Evolutionary conservation across 257 asterid genomes (phyloP), one percentile per base, ranked within the genome.

Genomic region (Buddleja alternifolia): DNA sequence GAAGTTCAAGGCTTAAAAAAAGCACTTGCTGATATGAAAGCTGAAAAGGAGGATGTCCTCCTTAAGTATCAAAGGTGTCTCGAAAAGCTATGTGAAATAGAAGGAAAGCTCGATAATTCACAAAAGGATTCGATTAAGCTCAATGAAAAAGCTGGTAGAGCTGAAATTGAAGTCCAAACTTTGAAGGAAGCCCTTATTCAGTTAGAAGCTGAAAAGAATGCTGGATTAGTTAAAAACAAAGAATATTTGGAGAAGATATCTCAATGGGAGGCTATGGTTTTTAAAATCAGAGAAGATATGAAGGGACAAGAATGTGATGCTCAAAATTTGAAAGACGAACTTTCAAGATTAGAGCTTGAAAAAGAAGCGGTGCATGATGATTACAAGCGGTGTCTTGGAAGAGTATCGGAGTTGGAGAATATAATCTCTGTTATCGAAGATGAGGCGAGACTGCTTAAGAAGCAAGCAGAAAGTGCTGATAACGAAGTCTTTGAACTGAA

Each of bases 391-490:
- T 82, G 88, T 76, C 80, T 85, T 45, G 78, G 64, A 39, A 84
- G 76, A 68, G 83, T 88, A 63, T 81, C 88, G 10, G 81, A 75
- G 50, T 70, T 93, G 52, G 94, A 93, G 80, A 80, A 53, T 17
- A 54, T 76, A 71, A 60, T 93, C 65, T 72, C 78, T 11, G 47
- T 41, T 29, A 75, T 66, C 0, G 90, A 84, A 75, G 80, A 80
- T 19, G 83, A 89, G 66, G 85, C 80, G 7, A 64, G 47, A 17
- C 25, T 75, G 61, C 77, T 82, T 50, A 84, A 76, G 83, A 63
- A 73, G 41, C 81, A 67, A 78, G 93, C 95, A 1, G 90, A 76
- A 72, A 82, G 20, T 34, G 96, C 96, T 40, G 93, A 91, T 77
- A 54, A 52, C 66, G 96, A 93, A 80, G 84, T 77, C 50, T 57